phyloP scores from a whole-genome alignment of 306 rosid genomes.

The Fragaria vesca region DNA sequence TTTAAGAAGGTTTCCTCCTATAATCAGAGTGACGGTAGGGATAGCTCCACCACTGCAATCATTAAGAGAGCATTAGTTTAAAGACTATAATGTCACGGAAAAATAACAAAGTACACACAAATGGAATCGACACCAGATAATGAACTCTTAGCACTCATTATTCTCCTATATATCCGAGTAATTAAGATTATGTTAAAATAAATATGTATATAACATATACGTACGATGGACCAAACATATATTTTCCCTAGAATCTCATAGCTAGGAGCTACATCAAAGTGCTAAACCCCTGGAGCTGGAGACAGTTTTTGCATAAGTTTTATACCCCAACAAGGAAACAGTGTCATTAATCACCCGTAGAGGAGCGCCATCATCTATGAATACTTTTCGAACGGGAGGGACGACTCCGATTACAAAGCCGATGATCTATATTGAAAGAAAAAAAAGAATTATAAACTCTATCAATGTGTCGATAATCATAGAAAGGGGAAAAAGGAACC shows the following conservation, averaged over 20 bases:
- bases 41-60: conserved; percentile 64
- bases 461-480: neutral
- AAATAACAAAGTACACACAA: neutral
- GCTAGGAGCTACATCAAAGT: neutral
- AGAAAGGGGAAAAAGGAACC: neutral
- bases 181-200: neutral
- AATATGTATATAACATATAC: neutral
- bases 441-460: neutral
- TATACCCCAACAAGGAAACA: conserved; percentile 65
- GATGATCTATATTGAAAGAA: conserved; percentile 36
- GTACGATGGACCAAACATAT: neutral
- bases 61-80: neutral
- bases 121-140: neutral
- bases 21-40: conserved; percentile 61
- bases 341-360: conserved; percentile 67
- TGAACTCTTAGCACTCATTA: neutral
- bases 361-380: conserved; percentile 68
- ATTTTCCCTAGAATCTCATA: neutral
- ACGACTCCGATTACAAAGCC: conserved; percentile 63
- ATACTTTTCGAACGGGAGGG: conserved; percentile 40
- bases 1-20: conserved; percentile 80
- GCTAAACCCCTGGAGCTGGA: neutral
- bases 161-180: neutral
- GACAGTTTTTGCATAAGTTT: neutral
- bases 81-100: neutral